phyloP scores from a whole-genome alignment of 1,284 basidiomycete genomes.

The Porogramme epimiltina region DNA sequence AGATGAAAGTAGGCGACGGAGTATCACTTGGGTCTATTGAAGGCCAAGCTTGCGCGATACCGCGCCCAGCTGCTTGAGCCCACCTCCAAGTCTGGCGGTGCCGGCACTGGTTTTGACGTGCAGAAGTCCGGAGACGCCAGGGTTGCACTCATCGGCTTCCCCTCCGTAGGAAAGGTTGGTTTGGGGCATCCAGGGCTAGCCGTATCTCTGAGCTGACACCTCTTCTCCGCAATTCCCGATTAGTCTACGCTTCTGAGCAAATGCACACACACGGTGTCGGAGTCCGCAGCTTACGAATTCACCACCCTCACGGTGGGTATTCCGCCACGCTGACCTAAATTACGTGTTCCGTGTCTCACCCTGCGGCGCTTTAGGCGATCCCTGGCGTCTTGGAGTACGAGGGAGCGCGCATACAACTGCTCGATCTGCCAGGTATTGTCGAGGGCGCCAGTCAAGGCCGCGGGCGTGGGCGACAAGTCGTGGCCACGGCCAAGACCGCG shows the following conservation, averaged over 20 bases:
- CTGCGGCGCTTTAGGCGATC: conserved; percentile 63
- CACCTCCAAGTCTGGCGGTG: conserved; percentile 76
- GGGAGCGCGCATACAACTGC: conserved; percentile 89
- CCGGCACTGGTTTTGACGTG: conserved; percentile 91
- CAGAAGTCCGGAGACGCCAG: conserved; percentile 94
- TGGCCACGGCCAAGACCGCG: conserved; percentile 93
- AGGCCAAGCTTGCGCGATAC: conserved; percentile 91
- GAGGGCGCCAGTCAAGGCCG: conserved; percentile 95
- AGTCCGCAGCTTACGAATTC: conserved; percentile 94
- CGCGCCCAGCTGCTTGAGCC: conserved; percentile 90
- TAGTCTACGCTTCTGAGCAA: conserved; percentile 92
- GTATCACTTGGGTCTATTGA: conserved; percentile 87
- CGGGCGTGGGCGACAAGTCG: conserved; percentile 94
- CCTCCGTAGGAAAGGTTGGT: conserved; percentile 87
- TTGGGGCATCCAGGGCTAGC: neutral
- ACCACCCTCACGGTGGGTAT: conserved; percentile 82
- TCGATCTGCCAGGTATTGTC: conserved; percentile 97
- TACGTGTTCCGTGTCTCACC: conserved; percentile 1
- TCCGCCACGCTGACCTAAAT: neutral
- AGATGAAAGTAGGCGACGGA: conserved; percentile 74
- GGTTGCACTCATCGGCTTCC: conserved; percentile 93
- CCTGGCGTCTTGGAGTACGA: conserved; percentile 94
- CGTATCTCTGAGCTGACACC: neutral
- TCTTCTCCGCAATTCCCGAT: conserved; percentile 1
- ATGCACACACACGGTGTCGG: conserved; percentile 88